Conservation (phyloP, 2,329 filamentous ascomycete species). For the Arthrobotrys entomopaga region DNA sequence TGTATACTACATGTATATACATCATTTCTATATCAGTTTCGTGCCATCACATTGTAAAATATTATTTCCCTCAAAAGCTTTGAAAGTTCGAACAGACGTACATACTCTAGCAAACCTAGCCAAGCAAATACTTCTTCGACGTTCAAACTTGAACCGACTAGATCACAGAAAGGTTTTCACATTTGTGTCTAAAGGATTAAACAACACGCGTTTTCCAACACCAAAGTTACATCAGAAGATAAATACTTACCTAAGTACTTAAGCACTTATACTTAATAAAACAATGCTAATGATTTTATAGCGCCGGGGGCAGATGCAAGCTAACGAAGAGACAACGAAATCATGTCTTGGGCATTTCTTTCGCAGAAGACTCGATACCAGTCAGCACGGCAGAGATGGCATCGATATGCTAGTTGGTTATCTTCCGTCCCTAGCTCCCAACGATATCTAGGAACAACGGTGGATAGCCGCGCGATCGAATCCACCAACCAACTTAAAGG, state of each 20-base stretch:
- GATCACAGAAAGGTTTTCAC: no score
- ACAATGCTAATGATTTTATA: no score
- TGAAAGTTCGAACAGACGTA: not conserved
- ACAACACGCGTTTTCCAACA: constrained; percentile 16
- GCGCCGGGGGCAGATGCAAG: not conserved
- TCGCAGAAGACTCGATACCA: not conserved
- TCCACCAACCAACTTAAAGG: not conserved
- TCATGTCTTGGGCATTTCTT: not conserved
- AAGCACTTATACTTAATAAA: no score
- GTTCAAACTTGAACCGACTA: not conserved
- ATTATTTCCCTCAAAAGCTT: no score
- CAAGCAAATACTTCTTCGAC: no score
- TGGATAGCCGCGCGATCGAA: constrained; percentile 1
- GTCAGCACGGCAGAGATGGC: not conserved
- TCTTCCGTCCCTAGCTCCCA: not conserved
- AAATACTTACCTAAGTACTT: no score
- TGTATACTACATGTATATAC: constrained; percentile 31
- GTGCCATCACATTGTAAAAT: no score
- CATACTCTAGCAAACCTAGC: no score
- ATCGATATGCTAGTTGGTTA: not conserved
- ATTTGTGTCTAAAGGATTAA: no score
- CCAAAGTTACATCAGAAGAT: not conserved
- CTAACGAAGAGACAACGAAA: constrained; percentile 2
- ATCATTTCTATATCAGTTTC: not conserved
- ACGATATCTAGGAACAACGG: constrained; percentile 13